Base-by-base conservation (phyloP, 2,329 filamentous ascomycete genomes). In the Alternaria postmessia region DNA sequence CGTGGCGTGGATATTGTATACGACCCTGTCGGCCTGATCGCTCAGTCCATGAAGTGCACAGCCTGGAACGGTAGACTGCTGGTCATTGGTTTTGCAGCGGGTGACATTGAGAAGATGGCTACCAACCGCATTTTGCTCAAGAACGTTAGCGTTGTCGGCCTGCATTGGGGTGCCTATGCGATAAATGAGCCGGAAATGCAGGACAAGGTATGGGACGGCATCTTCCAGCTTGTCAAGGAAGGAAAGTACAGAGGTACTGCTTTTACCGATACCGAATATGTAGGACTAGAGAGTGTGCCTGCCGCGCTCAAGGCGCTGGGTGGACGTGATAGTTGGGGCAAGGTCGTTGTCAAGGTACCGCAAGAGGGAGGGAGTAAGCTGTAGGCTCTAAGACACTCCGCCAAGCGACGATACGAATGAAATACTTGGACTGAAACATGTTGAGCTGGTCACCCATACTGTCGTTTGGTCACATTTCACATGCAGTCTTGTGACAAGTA, bases 81-180 rank as follows among this genome's bases (percentile, higher is more conserved):
- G 43, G 88, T 98, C 5, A 89, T 98, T 67, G 94, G 94, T 0
- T 98, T 97, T 75, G 93, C 94, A 0, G 91, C 89, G 0, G 92
- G 92, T 0, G 84, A 83, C 51, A 97, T 97, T 68, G 94, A 98
- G 80, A 96, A 95, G 81, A 88, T 98, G 42, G 91, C 93, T 12
- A 88, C 96, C 82, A 98, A 98, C 79, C 90, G 94, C 78, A 92
- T 97, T 26, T 80, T 97, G 63, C 81, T 98, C 68, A 98, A 97
- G 86, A 97, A 97, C 77, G 94, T 97, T 65, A 90, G 88, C 64
- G 83, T 98, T 12, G 91, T 97, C 1, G 94, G 94, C 1, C 82
- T 97, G 72, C 92, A 96, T 81, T 98, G 94, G 94, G 94, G 94
- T 12, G 88, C 89, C 59, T 97, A 97, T 80, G 82, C 89, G 1